Evolutionary conservation across 768 basidiomycete genomes (phyloP).

Genomic region (Plicaturopsis crispa): DNA sequence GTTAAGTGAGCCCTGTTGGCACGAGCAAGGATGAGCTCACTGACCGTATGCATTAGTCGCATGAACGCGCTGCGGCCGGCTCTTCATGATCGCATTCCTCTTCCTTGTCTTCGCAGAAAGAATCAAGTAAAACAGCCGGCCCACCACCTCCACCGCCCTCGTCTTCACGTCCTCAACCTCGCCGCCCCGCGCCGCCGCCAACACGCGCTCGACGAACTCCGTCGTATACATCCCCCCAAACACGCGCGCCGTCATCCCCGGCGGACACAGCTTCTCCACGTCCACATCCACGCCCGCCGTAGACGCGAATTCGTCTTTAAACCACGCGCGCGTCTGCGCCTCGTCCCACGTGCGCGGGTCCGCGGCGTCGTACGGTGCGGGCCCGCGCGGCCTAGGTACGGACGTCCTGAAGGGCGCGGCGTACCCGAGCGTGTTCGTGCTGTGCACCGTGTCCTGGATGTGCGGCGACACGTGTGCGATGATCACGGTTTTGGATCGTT

Average conservation of each 20-base stretch:
- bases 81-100: slow-evolving; percentile 25
- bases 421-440: slow-evolving; percentile 24
- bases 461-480: slow-evolving; percentile 30
- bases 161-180: slow-evolving; percentile 13
- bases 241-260: slow-evolving; percentile 19
- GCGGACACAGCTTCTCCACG: slow-evolving; percentile 19
- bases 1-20: no score
- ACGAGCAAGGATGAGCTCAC: no score
- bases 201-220: slow-evolving; percentile 21
- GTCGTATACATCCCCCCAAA: slow-evolving; percentile 20
- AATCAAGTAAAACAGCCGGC: slow-evolving; percentile 19
- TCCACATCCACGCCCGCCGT: slow-evolving; percentile 16
- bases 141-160: slow-evolving; percentile 15
- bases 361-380: slow-evolving; percentile 20
- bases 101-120: slow-evolving; percentile 22
- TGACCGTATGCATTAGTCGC: slow-evolving; percentile 17
- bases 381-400: slow-evolving; percentile 19
- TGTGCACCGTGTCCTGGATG: slow-evolving; percentile 25
- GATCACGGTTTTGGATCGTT: slow-evolving; percentile 21
- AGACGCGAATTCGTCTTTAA: slow-evolving; percentile 17
- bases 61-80: slow-evolving; percentile 18
- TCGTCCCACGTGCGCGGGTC: slow-evolving; percentile 28
- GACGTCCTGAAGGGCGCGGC: slow-evolving; percentile 24
- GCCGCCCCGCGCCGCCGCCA: slow-evolving; percentile 12
- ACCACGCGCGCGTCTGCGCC: slow-evolving; percentile 19